Conservation (phyloP, 768 basidiomycete genomes). For the Candolleomyces eurysporus region DNA sequence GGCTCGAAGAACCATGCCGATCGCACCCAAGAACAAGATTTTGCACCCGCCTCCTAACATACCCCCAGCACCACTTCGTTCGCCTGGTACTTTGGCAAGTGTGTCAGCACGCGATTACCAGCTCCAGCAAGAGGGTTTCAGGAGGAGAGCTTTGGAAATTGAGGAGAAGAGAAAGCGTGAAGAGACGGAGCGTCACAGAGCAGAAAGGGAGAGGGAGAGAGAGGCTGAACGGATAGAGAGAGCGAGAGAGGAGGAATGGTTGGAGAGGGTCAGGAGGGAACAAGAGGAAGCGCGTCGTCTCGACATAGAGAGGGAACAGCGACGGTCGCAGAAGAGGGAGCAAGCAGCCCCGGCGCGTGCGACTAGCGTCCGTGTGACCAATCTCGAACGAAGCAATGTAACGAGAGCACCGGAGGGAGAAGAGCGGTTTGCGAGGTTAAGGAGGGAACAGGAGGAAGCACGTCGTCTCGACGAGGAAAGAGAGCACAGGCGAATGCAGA, state of each 20-base stretch:
- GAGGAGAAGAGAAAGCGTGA: conserved; percentile 21
- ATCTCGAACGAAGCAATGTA: too few species aligned
- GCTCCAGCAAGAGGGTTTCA: conserved; percentile 20
- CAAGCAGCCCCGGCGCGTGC: conserved; percentile 21
- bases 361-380: too few species aligned
- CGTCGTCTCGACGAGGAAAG: too few species aligned
- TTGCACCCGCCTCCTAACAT: too few species aligned
- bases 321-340: conserved; percentile 30
- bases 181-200: conserved; percentile 13
- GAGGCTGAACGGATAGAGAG: conserved; percentile 11
- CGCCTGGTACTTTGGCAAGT: conserved; percentile 3
- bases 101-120: too few species aligned
- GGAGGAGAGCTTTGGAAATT: conserved; percentile 14
- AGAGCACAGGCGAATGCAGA: too few species aligned
- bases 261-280: conserved; percentile 19
- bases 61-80: conserved; percentile 1
- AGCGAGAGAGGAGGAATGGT: conserved; percentile 12
- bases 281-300: conserved; percentile 17
- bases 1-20: too few species aligned
- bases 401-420: too few species aligned
- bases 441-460: too few species aligned
- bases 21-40: too few species aligned
- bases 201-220: conserved; percentile 12
- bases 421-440: too few species aligned
- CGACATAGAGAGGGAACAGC: conserved; percentile 22